These are phyloP conservation scores for Lobosporangium transversale DNA, from an alignment of 192 early-diverging fungal genomes.

Conservation along the genomic window DNA sequence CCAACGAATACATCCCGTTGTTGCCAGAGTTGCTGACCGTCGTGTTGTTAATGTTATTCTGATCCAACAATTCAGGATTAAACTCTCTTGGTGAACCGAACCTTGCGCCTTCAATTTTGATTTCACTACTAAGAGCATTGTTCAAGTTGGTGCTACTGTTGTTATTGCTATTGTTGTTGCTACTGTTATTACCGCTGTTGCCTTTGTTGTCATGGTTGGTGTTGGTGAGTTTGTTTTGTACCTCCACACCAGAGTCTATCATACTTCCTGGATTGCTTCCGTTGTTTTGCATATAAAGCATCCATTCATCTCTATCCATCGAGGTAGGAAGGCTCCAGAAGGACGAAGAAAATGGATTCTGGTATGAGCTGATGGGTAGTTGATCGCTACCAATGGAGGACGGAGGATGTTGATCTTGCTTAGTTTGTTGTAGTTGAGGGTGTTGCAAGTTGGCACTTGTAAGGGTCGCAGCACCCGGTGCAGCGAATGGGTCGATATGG, in stretches of 20 bases:
- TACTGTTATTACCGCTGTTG: neutral
- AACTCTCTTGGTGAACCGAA: slow-evolving; percentile 7
- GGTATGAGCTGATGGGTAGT: slow-evolving; percentile 4
- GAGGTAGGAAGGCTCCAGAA: slow-evolving; percentile 47
- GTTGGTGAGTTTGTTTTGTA: neutral
- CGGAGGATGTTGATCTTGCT: neutral
- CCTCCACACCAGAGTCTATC: slow-evolving; percentile 5
- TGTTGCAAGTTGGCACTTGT: neutral
- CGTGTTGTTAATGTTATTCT: neutral
- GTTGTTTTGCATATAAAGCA: slow-evolving; percentile 46
- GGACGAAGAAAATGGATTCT: slow-evolving; percentile 49
- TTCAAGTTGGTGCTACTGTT: neutral
- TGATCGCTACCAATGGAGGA: neutral
- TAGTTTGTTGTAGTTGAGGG: slow-evolving; percentile 7
- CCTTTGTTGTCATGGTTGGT: neutral
- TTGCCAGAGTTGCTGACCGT: neutral
- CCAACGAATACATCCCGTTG: slow-evolving; percentile 15
- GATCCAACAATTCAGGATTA: neutral
- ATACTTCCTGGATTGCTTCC: neutral
- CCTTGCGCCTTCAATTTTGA: neutral
- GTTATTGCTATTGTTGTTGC: neutral
- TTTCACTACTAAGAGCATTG: neutral
- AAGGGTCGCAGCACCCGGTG: slow-evolving; percentile 30
- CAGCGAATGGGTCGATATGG: slow-evolving; percentile 14
- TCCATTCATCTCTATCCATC: slow-evolving; percentile 44